Base-by-base conservation (phyloP, 495 filamentous ascomycete species). In the Filosporella fistucella region DNA sequence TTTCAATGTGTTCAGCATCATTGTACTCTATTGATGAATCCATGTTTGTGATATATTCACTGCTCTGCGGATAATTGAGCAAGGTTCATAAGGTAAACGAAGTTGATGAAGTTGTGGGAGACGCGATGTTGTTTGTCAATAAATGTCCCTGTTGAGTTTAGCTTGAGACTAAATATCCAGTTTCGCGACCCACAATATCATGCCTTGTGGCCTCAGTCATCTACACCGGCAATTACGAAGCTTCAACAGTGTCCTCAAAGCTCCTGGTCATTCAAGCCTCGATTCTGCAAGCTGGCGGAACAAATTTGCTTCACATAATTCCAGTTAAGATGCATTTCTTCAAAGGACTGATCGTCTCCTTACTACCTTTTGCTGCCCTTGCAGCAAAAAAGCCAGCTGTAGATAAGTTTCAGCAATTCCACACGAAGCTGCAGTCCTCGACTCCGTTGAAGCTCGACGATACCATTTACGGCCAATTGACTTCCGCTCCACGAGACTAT, bases 401-500 rank as follows among this genome's bases (percentile, higher is more conserved):
- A 44, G 68, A 77, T 46, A 70, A 68, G 52, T 95, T 94, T 67
- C 61, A 77, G 37, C 68, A 71, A 43, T 90, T 85, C 68, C 78
- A 85, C 58, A 52, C 74, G 40, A 78, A 86, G 56, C 77, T 86
- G 29, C 75, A 80, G 43, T 71, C 81, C 22, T 81, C 79, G 0
- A 58, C 76, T 20, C 82, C 89, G 2, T 55, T 96, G 57, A 76
- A 88, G 68, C 76, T 99, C 51, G 72, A 82, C 63, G 89, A 95
- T 63, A 55, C 69, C 6, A 70, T 74, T 23, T 97, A 91, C 68
- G 76, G 78, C 40, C 75, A 86, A 52, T 68, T 97, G 46, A 93
- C 86, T 0, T 63, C 78, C 1, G 67, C 77, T 2, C 88, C 94
- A 24, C 79, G 93, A 43, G 85, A 97, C 64, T 94, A 96, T 62